Percentiles rank a stretch among this genome's conserved stretches.
These are phyloP conservation scores for Rhipidocladum racemiflorum DNA, from an alignment of 176 grass and related monocot genomes.

Conservation along the genomic window DNA sequence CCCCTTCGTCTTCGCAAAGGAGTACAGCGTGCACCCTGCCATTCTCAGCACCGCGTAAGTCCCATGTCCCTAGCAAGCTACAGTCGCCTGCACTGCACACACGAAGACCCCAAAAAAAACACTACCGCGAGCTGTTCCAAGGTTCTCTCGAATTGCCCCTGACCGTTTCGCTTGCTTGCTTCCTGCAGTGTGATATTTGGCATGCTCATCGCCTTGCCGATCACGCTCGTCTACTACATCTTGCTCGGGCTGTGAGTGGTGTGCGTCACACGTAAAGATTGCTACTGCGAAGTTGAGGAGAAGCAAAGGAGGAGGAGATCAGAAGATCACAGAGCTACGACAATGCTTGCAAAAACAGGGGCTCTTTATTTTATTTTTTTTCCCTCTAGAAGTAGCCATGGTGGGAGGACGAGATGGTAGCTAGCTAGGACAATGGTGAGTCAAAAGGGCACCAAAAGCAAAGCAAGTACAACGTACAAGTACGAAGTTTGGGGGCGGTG, in stretches of 20 bases:
- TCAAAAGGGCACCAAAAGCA: constrained; percentile 35
- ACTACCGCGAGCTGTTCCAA: constrained; percentile 35
- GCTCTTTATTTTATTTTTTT: background rate
- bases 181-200: constrained; percentile 87
- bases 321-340: background rate
- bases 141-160: constrained; percentile 20
- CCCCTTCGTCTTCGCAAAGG: constrained; percentile 97
- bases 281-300: background rate
- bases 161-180: constrained; percentile 5
- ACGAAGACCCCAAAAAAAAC: background rate
- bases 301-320: background rate
- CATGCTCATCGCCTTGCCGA: constrained; percentile 86
- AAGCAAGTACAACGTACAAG: too few relatives aligned
- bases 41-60: constrained; percentile 98
- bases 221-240: constrained; percentile 95
- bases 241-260: constrained; percentile 62
- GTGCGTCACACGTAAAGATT: constrained; percentile 13
- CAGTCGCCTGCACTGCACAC: background rate
- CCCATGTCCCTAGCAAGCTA: background rate
- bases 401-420: constrained; percentile 29
- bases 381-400: constrained; percentile 20
- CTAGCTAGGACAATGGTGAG: constrained; percentile 54
- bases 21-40: constrained; percentile 95
- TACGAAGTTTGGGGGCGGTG: constrained; percentile 40
- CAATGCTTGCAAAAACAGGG: constrained; percentile 23